Evolutionary conservation across 306 rosid genomes (phyloP).

Genomic region (Vigna trinervia): DNA sequence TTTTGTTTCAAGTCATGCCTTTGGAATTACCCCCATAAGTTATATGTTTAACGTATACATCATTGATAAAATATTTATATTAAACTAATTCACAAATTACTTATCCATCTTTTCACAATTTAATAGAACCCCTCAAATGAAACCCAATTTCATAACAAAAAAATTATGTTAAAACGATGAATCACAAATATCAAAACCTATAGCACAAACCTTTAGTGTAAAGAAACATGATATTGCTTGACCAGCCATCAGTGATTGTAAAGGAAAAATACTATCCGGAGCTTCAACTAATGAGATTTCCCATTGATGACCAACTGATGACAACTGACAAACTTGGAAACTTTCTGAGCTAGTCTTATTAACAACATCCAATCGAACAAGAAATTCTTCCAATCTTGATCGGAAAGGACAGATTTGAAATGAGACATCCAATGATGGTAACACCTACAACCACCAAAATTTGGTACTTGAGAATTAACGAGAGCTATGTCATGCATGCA

Average conservation of each 20-base stretch:
- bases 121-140: conserved; percentile 29
- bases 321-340: conserved; percentile 85
- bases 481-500: conserved; percentile 23
- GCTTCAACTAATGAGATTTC: conserved; percentile 84
- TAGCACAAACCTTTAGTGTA: conserved; percentile 72
- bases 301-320: conserved; percentile 78
- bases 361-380: conserved; percentile 84
- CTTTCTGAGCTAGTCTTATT: conserved; percentile 80
- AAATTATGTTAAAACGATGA: conserved; percentile 1
- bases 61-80: neutral
- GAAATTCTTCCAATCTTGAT: conserved; percentile 83
- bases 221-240: conserved; percentile 94
- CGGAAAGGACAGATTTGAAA: conserved; percentile 89
- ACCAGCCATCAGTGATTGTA: conserved; percentile 72
- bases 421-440: conserved; percentile 87
- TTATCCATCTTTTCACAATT: conserved; percentile 15
- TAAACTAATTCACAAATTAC: neutral
- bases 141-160: conserved; percentile 21
- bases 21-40: conserved; percentile 17
- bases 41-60: neutral
- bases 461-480: conserved; percentile 41
- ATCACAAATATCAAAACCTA: conserved; percentile 39
- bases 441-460: conserved; percentile 60
- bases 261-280: conserved; percentile 74
- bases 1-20: conserved; percentile 3